Percentiles rank a stretch among this genome's conserved stretches.
phyloP scores from a whole-genome alignment of 257 asterid species.

The Cruciata laevipes region DNA sequence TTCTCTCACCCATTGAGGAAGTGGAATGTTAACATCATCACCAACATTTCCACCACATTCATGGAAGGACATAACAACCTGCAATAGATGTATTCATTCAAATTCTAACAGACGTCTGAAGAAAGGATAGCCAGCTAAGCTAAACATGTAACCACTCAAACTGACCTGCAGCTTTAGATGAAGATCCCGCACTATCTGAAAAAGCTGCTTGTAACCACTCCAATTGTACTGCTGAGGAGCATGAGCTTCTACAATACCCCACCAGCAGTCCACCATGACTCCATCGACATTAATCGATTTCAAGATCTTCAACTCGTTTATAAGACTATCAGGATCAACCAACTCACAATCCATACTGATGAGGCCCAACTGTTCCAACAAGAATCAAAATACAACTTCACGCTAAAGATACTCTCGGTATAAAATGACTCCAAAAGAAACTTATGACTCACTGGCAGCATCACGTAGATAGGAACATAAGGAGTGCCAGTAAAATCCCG shows the following conservation, averaged over 20 bases:
- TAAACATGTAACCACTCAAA: slow-evolving; percentile 23
- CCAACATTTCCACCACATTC: slow-evolving; percentile 82
- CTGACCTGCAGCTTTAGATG: slow-evolving; percentile 59
- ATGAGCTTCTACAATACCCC: slow-evolving; percentile 74
- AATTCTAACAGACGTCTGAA: not conserved
- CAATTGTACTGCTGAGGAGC: slow-evolving; percentile 61
- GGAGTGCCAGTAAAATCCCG: slow-evolving; percentile 60
- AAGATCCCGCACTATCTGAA: slow-evolving; percentile 45
- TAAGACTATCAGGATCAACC: slow-evolving; percentile 42
- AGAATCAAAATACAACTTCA: not conserved
- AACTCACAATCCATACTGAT: slow-evolving; percentile 55
- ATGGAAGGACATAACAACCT: slow-evolving; percentile 87
- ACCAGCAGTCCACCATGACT: slow-evolving; percentile 83
- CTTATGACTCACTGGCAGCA: slow-evolving; percentile 65
- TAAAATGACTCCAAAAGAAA: not conserved
- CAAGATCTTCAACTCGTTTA: slow-evolving; percentile 39
- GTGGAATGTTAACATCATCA: slow-evolving; percentile 74
- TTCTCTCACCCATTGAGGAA: slow-evolving; percentile 64
- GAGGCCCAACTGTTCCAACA: slow-evolving; percentile 40
- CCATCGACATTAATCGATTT: slow-evolving; percentile 64
- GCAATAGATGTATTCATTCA: not conserved
- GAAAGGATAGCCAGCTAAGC: slow-evolving; percentile 1
- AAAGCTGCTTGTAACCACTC: slow-evolving; percentile 58
- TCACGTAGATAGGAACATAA: slow-evolving; percentile 60
- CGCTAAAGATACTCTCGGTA: not conserved